Conservation (phyloP, 2,329 filamentous ascomycete species). For the Penicillium sp. region DNA sequence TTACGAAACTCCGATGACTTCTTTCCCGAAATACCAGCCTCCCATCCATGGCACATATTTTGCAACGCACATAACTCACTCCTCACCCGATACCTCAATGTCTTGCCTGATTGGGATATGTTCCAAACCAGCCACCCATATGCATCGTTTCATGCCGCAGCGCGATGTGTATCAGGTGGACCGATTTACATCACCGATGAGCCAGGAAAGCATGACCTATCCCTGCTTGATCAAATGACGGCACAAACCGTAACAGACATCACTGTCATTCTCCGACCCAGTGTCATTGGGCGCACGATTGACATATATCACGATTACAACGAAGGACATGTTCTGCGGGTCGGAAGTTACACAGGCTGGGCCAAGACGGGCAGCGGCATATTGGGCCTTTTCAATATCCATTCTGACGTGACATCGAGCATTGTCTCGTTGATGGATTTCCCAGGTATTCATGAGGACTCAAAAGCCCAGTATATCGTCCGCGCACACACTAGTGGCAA, state of each 20-base stretch:
- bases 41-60: slow-evolving; percentile 94
- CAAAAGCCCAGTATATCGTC: slow-evolving; percentile 65
- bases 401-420: slow-evolving; percentile 62
- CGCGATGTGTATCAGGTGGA: slow-evolving; percentile 84
- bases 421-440: slow-evolving; percentile 72
- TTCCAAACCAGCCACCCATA: slow-evolving; percentile 70
- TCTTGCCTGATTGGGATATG: slow-evolving; percentile 83
- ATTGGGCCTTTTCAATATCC: slow-evolving; percentile 82
- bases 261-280: slow-evolving; percentile 80
- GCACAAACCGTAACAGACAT: slow-evolving; percentile 69
- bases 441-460: slow-evolving; percentile 61
- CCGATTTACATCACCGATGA: slow-evolving; percentile 93
- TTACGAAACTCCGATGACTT: slow-evolving; percentile 88
- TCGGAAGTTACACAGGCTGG: slow-evolving; percentile 74
- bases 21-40: slow-evolving; percentile 77
- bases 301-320: slow-evolving; percentile 75
- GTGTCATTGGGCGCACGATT: slow-evolving; percentile 69
- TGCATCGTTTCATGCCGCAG: slow-evolving; percentile 83
- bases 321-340: slow-evolving; percentile 71
- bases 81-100: slow-evolving; percentile 80
- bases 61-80: slow-evolving; percentile 88
- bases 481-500: slow-evolving; percentile 69
- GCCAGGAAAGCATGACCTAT: slow-evolving; percentile 76
- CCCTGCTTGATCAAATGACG: slow-evolving; percentile 78
- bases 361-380: slow-evolving; percentile 71